phyloP scores from a whole-genome alignment of 306 rosid species.

The Cicer yamashitae region DNA sequence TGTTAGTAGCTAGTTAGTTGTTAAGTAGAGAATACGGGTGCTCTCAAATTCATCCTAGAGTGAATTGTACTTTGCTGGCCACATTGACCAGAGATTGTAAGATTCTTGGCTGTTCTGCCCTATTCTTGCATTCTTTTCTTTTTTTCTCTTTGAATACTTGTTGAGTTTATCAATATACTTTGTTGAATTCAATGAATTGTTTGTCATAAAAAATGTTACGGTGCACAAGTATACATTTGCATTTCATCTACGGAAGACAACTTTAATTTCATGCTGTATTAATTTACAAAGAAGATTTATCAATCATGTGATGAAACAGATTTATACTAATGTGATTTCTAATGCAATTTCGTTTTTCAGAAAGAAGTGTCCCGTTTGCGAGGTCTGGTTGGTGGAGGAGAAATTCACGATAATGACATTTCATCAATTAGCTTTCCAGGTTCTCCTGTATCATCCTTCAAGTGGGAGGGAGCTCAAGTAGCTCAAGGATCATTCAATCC shows the following conservation, averaged over 20 bases:
- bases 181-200: background rate
- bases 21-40: no score
- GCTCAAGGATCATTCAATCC: conserved; percentile 84
- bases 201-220: conserved; percentile 1
- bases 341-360: conserved; percentile 47
- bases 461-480: conserved; percentile 89
- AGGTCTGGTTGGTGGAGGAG: conserved; percentile 70
- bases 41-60: background rate
- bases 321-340: conserved; percentile 13
- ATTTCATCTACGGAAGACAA: background rate
- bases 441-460: conserved; percentile 87
- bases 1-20: no score
- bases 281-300: conserved; percentile 8
- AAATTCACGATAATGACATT: conserved; percentile 64
- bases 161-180: background rate
- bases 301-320: conserved; percentile 10
- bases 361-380: conserved; percentile 85
- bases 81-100: background rate
- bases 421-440: conserved; percentile 74
- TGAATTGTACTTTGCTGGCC: background rate
- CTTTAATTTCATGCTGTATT: conserved; percentile 23
- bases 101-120: background rate
- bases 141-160: background rate
- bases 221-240: conserved; percentile 11
- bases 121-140: background rate